These are phyloP conservation scores for Zalerion maritima DNA, from an alignment of 495 filamentous ascomycete genomes.

Conservation along the genomic window DNA sequence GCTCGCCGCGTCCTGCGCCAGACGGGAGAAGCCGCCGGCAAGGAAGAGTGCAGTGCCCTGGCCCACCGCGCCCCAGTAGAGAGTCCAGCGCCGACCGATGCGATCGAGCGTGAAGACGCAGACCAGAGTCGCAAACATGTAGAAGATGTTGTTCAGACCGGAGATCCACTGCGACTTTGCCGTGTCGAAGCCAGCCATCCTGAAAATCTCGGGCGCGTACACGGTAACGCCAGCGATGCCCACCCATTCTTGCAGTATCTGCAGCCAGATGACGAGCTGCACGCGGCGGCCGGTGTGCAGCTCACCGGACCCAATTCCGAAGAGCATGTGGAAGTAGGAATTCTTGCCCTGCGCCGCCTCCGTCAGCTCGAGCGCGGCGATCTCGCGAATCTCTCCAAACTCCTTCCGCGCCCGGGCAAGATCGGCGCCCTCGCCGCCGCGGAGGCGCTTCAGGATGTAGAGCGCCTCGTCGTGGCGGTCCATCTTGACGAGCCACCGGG, in stretches of 20 bases:
- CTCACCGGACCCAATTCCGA: slow-evolving; percentile 46
- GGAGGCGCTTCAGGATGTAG: slow-evolving; percentile 45
- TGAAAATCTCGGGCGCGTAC: slow-evolving; percentile 51
- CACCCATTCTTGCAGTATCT: slow-evolving; percentile 63
- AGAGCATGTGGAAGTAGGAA: slow-evolving; percentile 48
- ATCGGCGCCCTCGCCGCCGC: slow-evolving; percentile 42
- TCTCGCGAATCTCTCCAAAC: slow-evolving; percentile 46
- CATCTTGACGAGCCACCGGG: slow-evolving; percentile 49
- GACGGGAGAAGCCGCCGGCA: slow-evolving; percentile 28
- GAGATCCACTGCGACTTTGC: slow-evolving; percentile 51
- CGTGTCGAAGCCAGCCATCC: slow-evolving; percentile 46
- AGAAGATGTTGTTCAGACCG: slow-evolving; percentile 55
- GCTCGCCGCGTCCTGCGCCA: slow-evolving; percentile 21
- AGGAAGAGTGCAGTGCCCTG: slow-evolving; percentile 46
- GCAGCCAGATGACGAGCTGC: slow-evolving; percentile 55
- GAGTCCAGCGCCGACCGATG: slow-evolving; percentile 52
- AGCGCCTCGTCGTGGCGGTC: slow-evolving; percentile 46
- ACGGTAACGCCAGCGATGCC: slow-evolving; percentile 60
- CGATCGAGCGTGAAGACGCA: slow-evolving; percentile 57
- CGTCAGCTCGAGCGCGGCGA: slow-evolving; percentile 35
- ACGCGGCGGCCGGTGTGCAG: slow-evolving; percentile 51
- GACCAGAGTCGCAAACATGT: slow-evolving; percentile 38
- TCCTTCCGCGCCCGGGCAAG: slow-evolving; percentile 41
- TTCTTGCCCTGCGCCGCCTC: slow-evolving; percentile 33
- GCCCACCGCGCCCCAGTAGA: slow-evolving; percentile 50